Percentiles rank a stretch among this genome's conserved stretches.
These are phyloP conservation scores for Wickerhamomyces sp. DNA, from an alignment of 1,139 yeast species.

Conservation along the genomic window DNA sequence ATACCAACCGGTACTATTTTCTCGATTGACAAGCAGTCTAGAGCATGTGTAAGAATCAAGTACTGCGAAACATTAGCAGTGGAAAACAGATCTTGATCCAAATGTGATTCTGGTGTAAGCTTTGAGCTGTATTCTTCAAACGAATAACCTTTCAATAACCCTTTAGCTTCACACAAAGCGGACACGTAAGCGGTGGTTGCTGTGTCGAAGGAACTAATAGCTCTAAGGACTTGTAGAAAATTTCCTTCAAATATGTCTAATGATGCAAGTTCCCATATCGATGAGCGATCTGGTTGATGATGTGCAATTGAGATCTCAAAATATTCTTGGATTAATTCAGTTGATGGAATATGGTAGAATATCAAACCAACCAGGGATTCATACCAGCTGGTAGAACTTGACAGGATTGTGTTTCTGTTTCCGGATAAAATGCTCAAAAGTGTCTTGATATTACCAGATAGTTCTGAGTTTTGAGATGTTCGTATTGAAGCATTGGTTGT, in stretches of 20 bases:
- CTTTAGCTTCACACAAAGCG: conserved; percentile 59
- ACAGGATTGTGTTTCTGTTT: conserved; percentile 44
- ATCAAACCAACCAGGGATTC: conserved; percentile 61
- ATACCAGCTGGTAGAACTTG: conserved; percentile 58
- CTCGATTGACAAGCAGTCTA: conserved; percentile 45
- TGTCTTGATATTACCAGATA: conserved; percentile 11
- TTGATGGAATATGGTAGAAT: conserved; percentile 56
- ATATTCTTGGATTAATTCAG: conserved; percentile 39
- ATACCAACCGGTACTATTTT: conserved; percentile 61
- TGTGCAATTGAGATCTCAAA: conserved; percentile 29
- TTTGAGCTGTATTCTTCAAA: conserved; percentile 19
- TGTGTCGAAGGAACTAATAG: conserved; percentile 57
- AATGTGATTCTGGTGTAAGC: conserved; percentile 4
- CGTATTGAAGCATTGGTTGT: conserved; percentile 18
- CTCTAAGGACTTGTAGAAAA: conserved; percentile 53
- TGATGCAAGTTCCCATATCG: conserved; percentile 59
- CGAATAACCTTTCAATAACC: conserved; percentile 43
- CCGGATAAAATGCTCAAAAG: conserved; percentile 36
- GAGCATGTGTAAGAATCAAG: conserved; percentile 56
- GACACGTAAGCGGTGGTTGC: conserved; percentile 67
- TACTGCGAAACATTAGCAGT: conserved; percentile 49
- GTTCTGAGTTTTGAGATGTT: conserved; percentile 13
- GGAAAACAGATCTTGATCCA: conserved; percentile 28
- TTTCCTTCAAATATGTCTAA: conserved; percentile 54
- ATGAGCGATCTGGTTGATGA: conserved; percentile 34